Base-by-base conservation (phyloP, 768 basidiomycete species). In the Termitomyces sp. region DNA sequence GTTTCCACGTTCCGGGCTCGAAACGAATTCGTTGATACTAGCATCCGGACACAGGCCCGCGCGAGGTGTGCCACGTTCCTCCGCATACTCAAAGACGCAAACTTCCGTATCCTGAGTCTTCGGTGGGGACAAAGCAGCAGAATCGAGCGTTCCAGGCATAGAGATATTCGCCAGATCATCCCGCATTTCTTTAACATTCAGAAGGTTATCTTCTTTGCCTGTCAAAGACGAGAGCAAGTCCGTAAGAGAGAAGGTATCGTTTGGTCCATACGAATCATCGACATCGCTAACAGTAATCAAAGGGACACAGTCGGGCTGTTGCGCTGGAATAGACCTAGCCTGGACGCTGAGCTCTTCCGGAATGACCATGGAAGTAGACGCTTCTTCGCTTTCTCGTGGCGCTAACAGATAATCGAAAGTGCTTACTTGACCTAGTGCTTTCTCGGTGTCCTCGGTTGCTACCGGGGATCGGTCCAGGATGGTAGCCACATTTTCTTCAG, bases 241-340 rank as follows among this genome's bases (percentile, higher is more conserved):
- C 10, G 58, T 32, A 5, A 55, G 33, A n/a, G 58, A 59, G 46
- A 59, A 36, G 3, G 53, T 54, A 30, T 59, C 52, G 40, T 59
- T 55, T 18, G 28, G n/a, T 20, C 40, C 53, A 28, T 54, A 32
- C 4, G 41, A 54, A 7, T 53, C 38, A n/a, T 53, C 10, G 6
- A 28, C 26, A n/a, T 26, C 38, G 16, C 16, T 40, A n/a, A 41
- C n/a, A 6, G 41, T 41, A n/a, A 54, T 54, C 28, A 43, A n/a
- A 43, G 53, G 41, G 9, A 30, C 28, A 32, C 12, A 30, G 32
- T 43, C 53, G 10, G 12, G 16, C 9, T 26, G 51, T 16, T 40
- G 51, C 20, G 4, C 26, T 9, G 26, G 9, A 14, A 36, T 23
- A 38, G 35, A 28, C 8, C 40, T 30, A 40, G 28, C 26, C 26